Percentiles rank a stretch among this genome's conserved stretches.
phyloP scores from a whole-genome alignment of 495 filamentous ascomycete genomes.

The Penicillium daleae region DNA sequence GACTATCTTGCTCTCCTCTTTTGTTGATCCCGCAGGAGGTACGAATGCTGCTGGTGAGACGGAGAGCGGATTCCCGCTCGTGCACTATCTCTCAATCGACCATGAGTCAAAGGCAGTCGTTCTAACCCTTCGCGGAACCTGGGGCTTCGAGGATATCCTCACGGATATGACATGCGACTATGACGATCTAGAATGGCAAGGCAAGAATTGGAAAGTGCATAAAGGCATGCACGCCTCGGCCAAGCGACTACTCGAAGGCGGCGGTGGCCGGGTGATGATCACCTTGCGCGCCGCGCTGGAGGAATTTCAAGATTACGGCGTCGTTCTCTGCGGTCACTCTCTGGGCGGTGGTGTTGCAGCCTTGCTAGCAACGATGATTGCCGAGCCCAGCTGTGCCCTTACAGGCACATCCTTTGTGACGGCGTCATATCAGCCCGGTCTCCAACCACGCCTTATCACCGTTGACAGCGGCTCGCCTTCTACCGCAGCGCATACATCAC shows the following conservation, averaged over 20 bases:
- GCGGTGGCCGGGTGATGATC: constrained; percentile 64
- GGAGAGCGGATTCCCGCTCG: constrained; percentile 73
- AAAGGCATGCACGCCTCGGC: constrained; percentile 85
- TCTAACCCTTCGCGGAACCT: constrained; percentile 73
- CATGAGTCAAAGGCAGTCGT: constrained; percentile 79
- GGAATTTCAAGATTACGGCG: constrained; percentile 71
- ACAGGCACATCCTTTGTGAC: constrained; percentile 61
- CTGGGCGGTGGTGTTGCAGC: constrained; percentile 77
- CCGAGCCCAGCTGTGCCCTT: constrained; percentile 57
- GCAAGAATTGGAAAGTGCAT: constrained; percentile 71
- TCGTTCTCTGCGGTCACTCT: constrained; percentile 77
- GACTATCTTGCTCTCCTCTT: constrained; percentile 75
- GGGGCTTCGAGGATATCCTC: constrained; percentile 80
- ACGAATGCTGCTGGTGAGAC: constrained; percentile 72
- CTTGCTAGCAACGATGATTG: constrained; percentile 73
- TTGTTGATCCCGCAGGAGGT: constrained; percentile 74
- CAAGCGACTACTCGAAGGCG: constrained; percentile 67
- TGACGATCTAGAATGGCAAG: constrained; percentile 70
- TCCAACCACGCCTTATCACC: constrained; percentile 45
- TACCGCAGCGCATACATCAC: background rate
- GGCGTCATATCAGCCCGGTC: constrained; percentile 38
- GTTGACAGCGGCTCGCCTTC: constrained; percentile 21
- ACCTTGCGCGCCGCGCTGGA: constrained; percentile 73
- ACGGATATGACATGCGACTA: constrained; percentile 85
- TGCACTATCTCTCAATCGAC: constrained; percentile 78